These are phyloP conservation scores for Caryopteris hybrid DNA, from an alignment of 305 asterid species.

Conservation along the genomic window DNA sequence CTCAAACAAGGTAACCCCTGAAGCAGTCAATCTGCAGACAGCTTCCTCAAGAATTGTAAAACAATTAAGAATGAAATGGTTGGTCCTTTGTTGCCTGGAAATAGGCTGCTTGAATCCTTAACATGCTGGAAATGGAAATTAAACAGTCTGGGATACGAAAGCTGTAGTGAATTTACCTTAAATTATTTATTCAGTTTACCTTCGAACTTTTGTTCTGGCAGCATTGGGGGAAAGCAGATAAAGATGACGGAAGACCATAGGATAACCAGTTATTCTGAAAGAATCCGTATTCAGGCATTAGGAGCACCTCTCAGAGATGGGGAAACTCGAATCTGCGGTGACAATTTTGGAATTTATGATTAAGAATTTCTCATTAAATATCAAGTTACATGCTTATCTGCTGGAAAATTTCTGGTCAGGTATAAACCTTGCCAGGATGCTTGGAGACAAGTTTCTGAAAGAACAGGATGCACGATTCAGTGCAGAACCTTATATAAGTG, in stretches of 20 bases:
- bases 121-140: background rate
- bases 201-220: slow-evolving; percentile 32
- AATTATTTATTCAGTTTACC: background rate
- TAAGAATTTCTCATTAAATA: background rate
- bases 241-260: slow-evolving; percentile 98
- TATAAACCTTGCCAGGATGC: slow-evolving; percentile 93
- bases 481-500: slow-evolving; percentile 89
- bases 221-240: slow-evolving; percentile 77
- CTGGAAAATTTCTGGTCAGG: slow-evolving; percentile 39
- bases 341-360: slow-evolving; percentile 15
- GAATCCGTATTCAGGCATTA: slow-evolving; percentile 68
- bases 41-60: background rate
- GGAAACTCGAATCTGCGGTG: slow-evolving; percentile 93
- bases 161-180: background rate
- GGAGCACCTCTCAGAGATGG: slow-evolving; percentile 91
- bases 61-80: background rate
- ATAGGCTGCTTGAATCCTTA: no score
- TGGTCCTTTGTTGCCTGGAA: no score
- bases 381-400: slow-evolving; percentile 10
- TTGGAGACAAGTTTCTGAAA: slow-evolving; percentile 95
- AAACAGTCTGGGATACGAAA: background rate
- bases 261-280: slow-evolving; percentile 70
- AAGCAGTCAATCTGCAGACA: background rate
- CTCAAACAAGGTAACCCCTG: background rate
- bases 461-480: slow-evolving; percentile 90